A percentile compares a stretch with the other conserved stretches of the same genome.
phyloP scores from a whole-genome alignment of 768 basidiomycete genomes.

The Amanita molliuscula region DNA sequence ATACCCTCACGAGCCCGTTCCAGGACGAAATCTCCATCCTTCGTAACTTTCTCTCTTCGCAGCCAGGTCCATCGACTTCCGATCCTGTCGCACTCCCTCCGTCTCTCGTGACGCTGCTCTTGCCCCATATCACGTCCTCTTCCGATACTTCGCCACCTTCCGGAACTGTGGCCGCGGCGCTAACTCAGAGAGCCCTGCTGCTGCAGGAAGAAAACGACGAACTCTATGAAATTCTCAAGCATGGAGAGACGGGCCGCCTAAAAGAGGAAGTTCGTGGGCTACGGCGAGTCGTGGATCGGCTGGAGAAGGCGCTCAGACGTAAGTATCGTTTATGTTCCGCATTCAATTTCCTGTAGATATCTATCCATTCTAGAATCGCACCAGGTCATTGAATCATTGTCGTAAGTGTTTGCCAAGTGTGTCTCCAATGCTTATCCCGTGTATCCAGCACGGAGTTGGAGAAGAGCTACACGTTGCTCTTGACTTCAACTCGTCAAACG shows the following conservation, averaged over 20 bases:
- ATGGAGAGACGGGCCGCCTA: conserved; percentile 67
- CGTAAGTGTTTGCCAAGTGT: conserved; percentile 39
- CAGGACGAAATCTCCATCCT: conserved; percentile 70
- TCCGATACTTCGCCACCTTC: conserved; percentile 24
- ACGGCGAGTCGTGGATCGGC: conserved; percentile 51
- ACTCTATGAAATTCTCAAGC: conserved; percentile 63
- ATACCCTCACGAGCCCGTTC: conserved; percentile 12
- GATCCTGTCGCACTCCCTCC: conserved; percentile 65
- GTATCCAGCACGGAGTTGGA: conserved; percentile 59
- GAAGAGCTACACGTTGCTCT: conserved; percentile 60
- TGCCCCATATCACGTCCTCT: conserved; percentile 53
- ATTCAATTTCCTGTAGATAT: conserved; percentile 3
- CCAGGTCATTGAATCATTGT: conserved; percentile 54
- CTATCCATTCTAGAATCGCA: conserved; percentile 54
- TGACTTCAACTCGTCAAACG: conserved; percentile 32
- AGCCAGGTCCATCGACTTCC: conserved; percentile 48
- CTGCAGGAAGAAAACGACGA: conserved; percentile 87
- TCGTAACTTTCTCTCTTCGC: conserved; percentile 51
- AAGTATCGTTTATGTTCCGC: conserved; percentile 12
- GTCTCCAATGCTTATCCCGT: conserved; percentile 5
- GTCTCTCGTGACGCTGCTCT: conserved; percentile 52
- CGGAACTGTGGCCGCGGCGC: conserved; percentile 58
- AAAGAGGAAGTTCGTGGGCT: conserved; percentile 75
- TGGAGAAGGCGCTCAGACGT: conserved; percentile 77
- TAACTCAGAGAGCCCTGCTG: conserved; percentile 61